A percentile compares a stretch with the other conserved stretches of the same genome.
Evolutionary conservation across 2,329 filamentous ascomycete genomes (phyloP).

Genomic region (Arthrinium phaeospermum): DNA sequence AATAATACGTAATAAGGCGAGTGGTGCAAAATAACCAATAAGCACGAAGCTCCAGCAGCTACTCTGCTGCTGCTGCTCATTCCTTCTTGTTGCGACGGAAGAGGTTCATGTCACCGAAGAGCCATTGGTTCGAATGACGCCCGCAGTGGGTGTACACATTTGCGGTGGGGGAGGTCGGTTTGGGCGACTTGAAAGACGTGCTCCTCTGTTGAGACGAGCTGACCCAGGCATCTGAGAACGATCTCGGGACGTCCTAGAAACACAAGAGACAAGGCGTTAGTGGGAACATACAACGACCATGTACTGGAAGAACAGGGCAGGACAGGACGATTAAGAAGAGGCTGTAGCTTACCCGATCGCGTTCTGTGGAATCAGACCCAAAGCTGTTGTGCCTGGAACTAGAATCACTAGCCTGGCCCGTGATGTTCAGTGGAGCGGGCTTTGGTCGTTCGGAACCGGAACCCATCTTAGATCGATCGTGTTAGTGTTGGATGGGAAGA

Average conservation of each 20-base stretch:
- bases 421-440: conserved; percentile 27
- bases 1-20: neutral
- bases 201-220: conserved; percentile 33
- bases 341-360: neutral
- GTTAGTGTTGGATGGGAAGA: neutral
- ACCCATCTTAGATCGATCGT: conserved; percentile 30
- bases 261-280: neutral
- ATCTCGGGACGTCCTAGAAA: neutral
- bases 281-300: too few relatives aligned
- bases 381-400: conserved; percentile 33
- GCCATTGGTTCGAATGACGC: conserved; percentile 58
- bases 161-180: conserved; percentile 45
- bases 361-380: conserved; percentile 27
- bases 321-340: neutral
- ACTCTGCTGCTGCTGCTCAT: conserved; percentile 8
- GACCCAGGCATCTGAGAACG: conserved; percentile 21
- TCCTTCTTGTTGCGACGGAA: conserved; percentile 44
- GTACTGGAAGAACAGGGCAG: neutral
- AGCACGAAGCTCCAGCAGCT: neutral
- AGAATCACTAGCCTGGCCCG: conserved; percentile 24
- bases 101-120: conserved; percentile 56
- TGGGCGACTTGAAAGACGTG: conserved; percentile 30
- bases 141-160: conserved; percentile 62
- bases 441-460: conserved; percentile 27
- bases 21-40: neutral